A percentile compares a stretch with the other conserved stretches of the same genome.
phyloP scores from a whole-genome alignment of 1,284 basidiomycete genomes.

The Bondarzewia mesenterica region DNA sequence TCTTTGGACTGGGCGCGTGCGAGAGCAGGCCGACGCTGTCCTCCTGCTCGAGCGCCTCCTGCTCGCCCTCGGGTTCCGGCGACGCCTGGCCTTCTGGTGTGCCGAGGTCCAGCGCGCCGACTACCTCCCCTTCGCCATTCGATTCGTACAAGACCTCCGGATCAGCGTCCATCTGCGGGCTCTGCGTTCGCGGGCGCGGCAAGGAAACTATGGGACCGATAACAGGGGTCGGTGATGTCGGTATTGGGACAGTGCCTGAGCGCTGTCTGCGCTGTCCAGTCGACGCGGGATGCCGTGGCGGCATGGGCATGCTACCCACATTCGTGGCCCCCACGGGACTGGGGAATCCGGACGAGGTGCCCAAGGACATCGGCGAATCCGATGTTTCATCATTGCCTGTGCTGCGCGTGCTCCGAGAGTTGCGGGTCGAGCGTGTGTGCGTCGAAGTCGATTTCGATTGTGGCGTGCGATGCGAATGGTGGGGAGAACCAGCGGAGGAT shows the following conservation, averaged over 20 bases:
- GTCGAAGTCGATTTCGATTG: slow-evolving; percentile 30
- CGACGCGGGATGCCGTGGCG: slow-evolving; percentile 50
- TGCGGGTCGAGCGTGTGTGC: slow-evolving; percentile 32
- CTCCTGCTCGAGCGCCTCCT: slow-evolving; percentile 58
- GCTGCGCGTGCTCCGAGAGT: slow-evolving; percentile 43
- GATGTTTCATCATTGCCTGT: slow-evolving; percentile 51
- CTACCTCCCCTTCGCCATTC: slow-evolving; percentile 28
- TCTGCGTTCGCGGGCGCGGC: slow-evolving; percentile 39
- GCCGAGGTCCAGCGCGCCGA: slow-evolving; percentile 3
- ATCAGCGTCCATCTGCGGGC: slow-evolving; percentile 30
- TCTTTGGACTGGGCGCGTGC: slow-evolving; percentile 43
- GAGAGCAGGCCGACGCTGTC: slow-evolving; percentile 61
- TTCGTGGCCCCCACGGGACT: slow-evolving; percentile 23
- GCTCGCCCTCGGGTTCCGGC: slow-evolving; percentile 42
- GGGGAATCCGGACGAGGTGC: slow-evolving; percentile 16
- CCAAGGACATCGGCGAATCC: slow-evolving; percentile 34
- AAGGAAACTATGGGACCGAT: slow-evolving; percentile 43
- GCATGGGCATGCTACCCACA: slow-evolving; percentile 58
- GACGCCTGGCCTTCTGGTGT: slow-evolving; percentile 17
- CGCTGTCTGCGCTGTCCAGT: slow-evolving; percentile 30
- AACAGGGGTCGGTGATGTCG: slow-evolving; percentile 37
- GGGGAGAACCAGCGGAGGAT: slow-evolving; percentile 32
- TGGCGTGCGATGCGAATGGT: slow-evolving; percentile 17
- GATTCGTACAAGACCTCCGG: slow-evolving; percentile 25
- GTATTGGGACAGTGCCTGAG: slow-evolving; percentile 42